These are phyloP conservation scores for Heimioporus sp. DNA, from an alignment of 768 basidiomycete species.

Conservation along the genomic window DNA sequence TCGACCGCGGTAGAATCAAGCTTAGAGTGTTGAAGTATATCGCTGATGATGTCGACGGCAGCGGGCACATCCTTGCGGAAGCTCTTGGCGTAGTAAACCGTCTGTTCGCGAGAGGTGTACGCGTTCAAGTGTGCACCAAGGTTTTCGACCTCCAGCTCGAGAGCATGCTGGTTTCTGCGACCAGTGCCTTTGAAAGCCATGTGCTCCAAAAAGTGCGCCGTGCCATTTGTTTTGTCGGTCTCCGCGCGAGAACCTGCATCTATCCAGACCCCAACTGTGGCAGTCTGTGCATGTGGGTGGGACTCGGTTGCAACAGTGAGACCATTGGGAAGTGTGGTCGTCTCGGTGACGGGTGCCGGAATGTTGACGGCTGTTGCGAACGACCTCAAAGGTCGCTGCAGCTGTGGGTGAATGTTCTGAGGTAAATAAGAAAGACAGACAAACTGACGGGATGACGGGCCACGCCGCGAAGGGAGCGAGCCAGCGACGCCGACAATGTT, in stretches of 20 bases:
- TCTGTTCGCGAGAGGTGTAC: slow-evolving; percentile 98
- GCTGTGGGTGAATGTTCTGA: neutral
- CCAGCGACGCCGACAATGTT: slow-evolving; percentile 44
- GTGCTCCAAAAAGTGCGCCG: slow-evolving; percentile 98
- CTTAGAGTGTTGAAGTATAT: slow-evolving; percentile 97
- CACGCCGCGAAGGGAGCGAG: slow-evolving; percentile 39
- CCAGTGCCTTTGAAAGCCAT: slow-evolving; percentile 98
- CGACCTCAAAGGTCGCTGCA: slow-evolving; percentile 56
- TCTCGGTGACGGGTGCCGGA: slow-evolving; percentile 77
- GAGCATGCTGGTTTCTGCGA: slow-evolving; percentile 79
- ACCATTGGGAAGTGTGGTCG: slow-evolving; percentile 91
- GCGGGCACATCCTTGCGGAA: slow-evolving; percentile 92
- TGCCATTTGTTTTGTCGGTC: slow-evolving; percentile 91
- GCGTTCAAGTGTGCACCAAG: slow-evolving; percentile 97
- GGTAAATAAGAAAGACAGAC: too few relatives aligned
- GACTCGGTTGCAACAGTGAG: slow-evolving; percentile 93
- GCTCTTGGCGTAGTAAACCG: slow-evolving; percentile 98
- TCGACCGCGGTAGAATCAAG: slow-evolving; percentile 86
- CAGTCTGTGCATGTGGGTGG: slow-evolving; percentile 88
- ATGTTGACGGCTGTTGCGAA: slow-evolving; percentile 73
- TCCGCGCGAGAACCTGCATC: slow-evolving; percentile 97
- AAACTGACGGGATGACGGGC: slow-evolving; percentile 37
- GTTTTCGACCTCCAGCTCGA: slow-evolving; percentile 98
- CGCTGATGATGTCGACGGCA: slow-evolving; percentile 95
- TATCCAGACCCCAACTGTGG: slow-evolving; percentile 99